Conservation (phyloP, 306 rosid species). For the Quercus variabilis region DNA sequence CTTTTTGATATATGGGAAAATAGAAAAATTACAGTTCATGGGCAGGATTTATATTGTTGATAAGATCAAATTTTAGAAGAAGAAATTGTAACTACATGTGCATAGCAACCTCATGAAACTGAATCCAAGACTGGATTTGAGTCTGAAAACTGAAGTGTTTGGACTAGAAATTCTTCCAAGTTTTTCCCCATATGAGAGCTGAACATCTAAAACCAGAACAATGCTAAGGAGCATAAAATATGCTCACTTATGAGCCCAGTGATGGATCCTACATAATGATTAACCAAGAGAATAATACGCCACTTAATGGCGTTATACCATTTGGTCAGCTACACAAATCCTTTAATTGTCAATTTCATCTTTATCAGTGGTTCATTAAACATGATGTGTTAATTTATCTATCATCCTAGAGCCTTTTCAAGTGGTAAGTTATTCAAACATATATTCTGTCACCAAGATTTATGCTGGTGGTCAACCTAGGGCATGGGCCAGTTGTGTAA, state of each 20-base stretch:
- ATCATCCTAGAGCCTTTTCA: neutral
- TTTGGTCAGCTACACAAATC: no score
- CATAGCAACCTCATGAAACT: neutral
- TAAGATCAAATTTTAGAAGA: neutral
- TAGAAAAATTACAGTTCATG: neutral
- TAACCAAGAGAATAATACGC: neutral
- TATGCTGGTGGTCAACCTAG: neutral
- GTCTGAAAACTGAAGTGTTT: neutral
- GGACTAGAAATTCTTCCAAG: neutral
- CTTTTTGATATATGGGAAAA: neutral
- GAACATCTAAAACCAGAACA: neutral
- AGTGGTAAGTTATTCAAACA: neutral
- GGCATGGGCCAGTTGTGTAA: neutral
- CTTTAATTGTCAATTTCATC: no score
- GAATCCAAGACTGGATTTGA: neutral
- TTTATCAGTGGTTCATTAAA: no score
- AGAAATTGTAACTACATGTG: neutral
- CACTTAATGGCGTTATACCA: neutral
- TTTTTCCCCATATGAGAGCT: neutral
- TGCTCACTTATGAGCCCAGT: neutral
- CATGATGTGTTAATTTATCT: neutral
- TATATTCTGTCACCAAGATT: no score
- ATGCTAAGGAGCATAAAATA: neutral
- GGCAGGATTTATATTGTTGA: neutral
- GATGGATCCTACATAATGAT: neutral